phyloP scores from a whole-genome alignment of 257 asterid species.

The Solanum chilense region DNA sequence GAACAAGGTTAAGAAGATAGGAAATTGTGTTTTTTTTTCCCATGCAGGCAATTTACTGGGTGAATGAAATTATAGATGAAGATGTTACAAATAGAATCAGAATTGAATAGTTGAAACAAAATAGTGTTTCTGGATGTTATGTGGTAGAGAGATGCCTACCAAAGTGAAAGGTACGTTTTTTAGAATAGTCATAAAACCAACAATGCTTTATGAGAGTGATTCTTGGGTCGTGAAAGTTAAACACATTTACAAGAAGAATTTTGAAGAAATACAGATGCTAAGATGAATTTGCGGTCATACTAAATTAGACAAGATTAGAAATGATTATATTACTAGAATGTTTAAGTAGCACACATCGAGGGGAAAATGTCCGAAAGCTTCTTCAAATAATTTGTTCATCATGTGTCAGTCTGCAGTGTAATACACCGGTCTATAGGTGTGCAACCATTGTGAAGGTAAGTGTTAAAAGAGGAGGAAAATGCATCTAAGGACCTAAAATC shows the following conservation, averaged over 20 bases:
- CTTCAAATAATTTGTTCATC: neutral
- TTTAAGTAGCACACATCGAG: neutral
- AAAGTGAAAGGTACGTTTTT: neutral
- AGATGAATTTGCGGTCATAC: neutral
- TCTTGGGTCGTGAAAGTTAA: neutral
- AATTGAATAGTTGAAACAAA: neutral
- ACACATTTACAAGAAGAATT: neutral
- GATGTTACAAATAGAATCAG: neutral
- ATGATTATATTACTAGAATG: neutral
- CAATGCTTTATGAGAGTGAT: neutral
- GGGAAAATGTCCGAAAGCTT: neutral
- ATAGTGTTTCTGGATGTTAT: neutral
- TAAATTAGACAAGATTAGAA: neutral
- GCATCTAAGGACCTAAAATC: neutral
- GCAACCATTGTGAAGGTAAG: neutral
- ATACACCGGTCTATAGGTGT: neutral
- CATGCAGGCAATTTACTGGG: neutral
- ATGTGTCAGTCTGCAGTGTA: neutral
- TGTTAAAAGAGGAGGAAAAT: neutral
- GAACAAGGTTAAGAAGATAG: neutral
- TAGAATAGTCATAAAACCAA: neutral
- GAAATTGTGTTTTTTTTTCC: neutral
- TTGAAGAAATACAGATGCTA: neutral
- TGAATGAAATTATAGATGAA: neutral
- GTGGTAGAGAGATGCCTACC: neutral